Conservation (phyloP, 257 asterid genomes). For the Petrea volubilis region DNA sequence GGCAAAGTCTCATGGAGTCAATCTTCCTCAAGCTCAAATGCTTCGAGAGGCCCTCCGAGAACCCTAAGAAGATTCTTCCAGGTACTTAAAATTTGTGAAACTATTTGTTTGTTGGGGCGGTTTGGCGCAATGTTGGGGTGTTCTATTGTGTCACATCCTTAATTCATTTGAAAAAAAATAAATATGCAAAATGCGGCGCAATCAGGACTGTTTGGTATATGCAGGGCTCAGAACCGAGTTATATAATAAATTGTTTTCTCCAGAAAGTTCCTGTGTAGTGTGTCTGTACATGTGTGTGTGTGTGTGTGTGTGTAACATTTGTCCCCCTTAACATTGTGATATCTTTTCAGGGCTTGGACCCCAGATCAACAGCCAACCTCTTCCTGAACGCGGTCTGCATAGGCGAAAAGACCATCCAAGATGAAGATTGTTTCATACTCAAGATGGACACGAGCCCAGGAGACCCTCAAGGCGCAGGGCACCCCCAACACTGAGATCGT, state of each 20-base stretch:
- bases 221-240: too few relatives aligned
- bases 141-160: too few relatives aligned
- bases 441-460: conserved; percentile 62
- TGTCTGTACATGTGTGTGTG: too few relatives aligned
- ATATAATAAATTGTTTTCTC: too few relatives aligned
- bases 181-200: too few relatives aligned
- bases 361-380: conserved; percentile 86
- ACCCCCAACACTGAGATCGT: conserved; percentile 69
- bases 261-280: too few relatives aligned
- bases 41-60: conserved; percentile 80
- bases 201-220: too few relatives aligned
- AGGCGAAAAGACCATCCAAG: conserved; percentile 64
- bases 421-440: conserved; percentile 73
- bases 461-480: conserved; percentile 64
- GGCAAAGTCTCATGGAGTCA: conserved; percentile 86
- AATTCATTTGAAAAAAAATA: too few relatives aligned
- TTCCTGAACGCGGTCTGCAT: conserved; percentile 74
- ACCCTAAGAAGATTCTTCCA: conserved; percentile 88
- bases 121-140: neutral
- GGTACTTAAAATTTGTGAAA: conserved; percentile 43
- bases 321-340: neutral
- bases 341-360: conserved; percentile 88
- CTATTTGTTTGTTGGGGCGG: neutral
- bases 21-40: conserved; percentile 54
- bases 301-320: too few relatives aligned